Evolutionary conservation across 2,329 filamentous ascomycete genomes (phyloP), one percentile per base, ranked within the genome.

Genomic region (Xylariaceae sp.): DNA sequence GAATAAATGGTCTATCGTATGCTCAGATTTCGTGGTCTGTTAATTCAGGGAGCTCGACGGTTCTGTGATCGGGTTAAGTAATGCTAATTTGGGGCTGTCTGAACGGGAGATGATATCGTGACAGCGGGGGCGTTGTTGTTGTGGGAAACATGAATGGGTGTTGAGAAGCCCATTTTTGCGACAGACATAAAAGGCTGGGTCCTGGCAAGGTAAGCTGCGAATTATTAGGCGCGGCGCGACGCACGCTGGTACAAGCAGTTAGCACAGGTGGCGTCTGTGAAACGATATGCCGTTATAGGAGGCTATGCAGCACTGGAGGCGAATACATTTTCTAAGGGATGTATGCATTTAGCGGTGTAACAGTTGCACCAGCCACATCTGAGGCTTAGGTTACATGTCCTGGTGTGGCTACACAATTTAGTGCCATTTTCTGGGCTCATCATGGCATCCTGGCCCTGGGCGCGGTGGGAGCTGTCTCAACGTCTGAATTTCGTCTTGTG

Each of bases 161-260:
- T 61, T 41, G 54, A 53, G 53, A 56, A 45, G 54, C 44, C 50
- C 54, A 56, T 56, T 64, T 62, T 65, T 65, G 62, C 61, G 62
- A 64, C 56, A 37, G 23, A 30, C 4, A 30, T 30, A 30, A 30
- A 30, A 30, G 23, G 23, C 23, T 30, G 55, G 30, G 45, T 34
- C 30, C 49, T 51, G 49, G 15, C 9, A 23, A 17, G 34, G 34
- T n/a, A 53, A 53, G 15, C 51, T 35, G 51, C 51, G 37, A 41
- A 41, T 41, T 41, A 13, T 41, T 5, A 53, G 37, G 51, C 51
- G 51, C 51, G 51, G 51, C 37, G 34, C 34, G 34, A 53, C 23
- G 23, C 23, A 45, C 41, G n/a, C n/a, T 6, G 11, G 8, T 41
- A 45, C n/a, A 11, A n/a, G 41, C 13, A 45, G 13, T 45, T 10